Evolutionary conservation across 768 basidiomycete species (phyloP), one percentile per base, ranked within the genome.

Genomic region (Suillus americanus): DNA sequence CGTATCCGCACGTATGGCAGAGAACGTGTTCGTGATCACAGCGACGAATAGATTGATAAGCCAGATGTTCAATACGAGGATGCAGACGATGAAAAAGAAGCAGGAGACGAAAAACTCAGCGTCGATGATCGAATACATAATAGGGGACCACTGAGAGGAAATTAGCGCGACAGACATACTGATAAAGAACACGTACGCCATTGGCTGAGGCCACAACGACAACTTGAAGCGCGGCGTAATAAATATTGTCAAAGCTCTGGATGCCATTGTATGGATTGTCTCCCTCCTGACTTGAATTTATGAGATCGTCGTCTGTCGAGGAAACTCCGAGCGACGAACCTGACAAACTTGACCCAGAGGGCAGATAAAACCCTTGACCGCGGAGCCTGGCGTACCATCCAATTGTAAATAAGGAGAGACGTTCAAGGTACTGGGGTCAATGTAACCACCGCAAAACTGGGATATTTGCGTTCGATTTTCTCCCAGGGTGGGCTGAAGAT

Each of bases 21-120:
- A 87, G 74, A 99, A 99, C 0, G 93, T 92, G 71, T 94, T 91
- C 35, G 94, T 94, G 67, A 97, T 96, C n/a, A 97, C 95, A 20
- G 96, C 95, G 63, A 97, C 93, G 73, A 96, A 91, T 51, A 97
- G 77, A 73, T 95, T 95, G 81, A 96, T 89, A 64, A 97, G 82
- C 93, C 93, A 94, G 74, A 97, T 94, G 75, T 98, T 97, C 69
- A 98, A 83, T 28, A 97, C 84, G 67, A 99, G 79, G 65, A 98
- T 80, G 62, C 89, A 89, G 37, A 88, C 77, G 65, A 98, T 89
- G 80, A 93, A 97, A 79, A 93, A 98, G 64, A 95, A 80, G 66
- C 85, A 90, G 1, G 94, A 92, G n/a, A 89, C 78, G 73, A 91
- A 92, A 77, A 89, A 96, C 72, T 99, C 97, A 0, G 95, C 82